Conservation (phyloP, 2,329 filamentous ascomycete species). For the Metarhizium robertsii region DNA sequence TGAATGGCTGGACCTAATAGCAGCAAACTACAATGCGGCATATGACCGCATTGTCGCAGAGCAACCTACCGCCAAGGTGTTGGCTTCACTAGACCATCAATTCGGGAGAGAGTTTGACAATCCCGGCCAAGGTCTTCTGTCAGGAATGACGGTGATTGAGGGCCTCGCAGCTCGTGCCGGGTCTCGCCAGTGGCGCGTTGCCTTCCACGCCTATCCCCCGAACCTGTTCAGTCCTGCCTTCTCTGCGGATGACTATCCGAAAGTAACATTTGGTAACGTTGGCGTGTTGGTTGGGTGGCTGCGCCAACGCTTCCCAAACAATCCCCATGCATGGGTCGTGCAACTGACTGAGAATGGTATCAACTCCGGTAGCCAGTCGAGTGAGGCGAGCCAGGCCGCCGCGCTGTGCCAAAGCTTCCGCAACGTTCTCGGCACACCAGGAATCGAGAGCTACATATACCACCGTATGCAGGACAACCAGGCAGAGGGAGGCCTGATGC, state of each 20-base stretch:
- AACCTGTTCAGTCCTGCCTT: neutral
- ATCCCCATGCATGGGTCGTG: neutral
- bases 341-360: neutral
- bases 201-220: neutral
- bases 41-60: slow-evolving; percentile 1
- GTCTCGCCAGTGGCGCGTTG: neutral
- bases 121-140: neutral
- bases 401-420: neutral
- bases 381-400: neutral
- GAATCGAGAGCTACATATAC: neutral
- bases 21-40: neutral
- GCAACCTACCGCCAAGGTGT: neutral
- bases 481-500: neutral
- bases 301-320: neutral
- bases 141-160: neutral
- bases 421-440: slow-evolving; percentile 1
- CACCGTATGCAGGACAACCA: neutral
- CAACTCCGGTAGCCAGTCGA: neutral
- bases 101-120: neutral
- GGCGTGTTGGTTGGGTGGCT: neutral
- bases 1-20: slow-evolving; percentile 1
- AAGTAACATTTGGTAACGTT: slow-evolving; percentile 1
- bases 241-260: neutral
- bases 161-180: slow-evolving; percentile 1
- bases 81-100: neutral